phyloP scores from a whole-genome alignment of 2,329 filamentous ascomycete species.

The Beauveria rudraprayagi region DNA sequence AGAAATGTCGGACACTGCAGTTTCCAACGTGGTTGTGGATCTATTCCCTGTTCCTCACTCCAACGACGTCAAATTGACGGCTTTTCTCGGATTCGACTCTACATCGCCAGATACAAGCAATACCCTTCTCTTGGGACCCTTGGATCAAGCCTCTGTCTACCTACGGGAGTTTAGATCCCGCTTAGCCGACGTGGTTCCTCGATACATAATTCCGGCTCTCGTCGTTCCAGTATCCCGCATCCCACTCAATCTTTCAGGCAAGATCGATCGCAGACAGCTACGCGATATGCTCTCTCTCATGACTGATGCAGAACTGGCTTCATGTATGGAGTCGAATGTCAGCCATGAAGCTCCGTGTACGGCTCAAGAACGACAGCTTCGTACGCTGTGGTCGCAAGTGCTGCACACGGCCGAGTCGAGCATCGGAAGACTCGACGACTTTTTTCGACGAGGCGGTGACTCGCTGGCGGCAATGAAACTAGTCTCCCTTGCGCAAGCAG shows the following conservation, averaged over 20 bases:
- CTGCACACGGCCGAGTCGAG: constrained; percentile 26
- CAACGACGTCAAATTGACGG: not conserved
- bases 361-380: constrained; percentile 9
- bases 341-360: not conserved
- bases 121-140: not conserved
- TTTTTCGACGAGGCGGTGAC: constrained; percentile 34
- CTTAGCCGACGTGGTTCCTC: not conserved
- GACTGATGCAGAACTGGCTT: not conserved
- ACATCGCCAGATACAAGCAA: not conserved
- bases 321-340: not conserved
- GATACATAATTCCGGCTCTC: not conserved
- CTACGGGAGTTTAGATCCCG: not conserved
- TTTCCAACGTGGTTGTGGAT: not conserved
- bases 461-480: constrained; percentile 36
- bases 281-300: not conserved
- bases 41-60: not conserved
- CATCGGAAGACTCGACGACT: constrained; percentile 24
- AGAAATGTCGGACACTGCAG: not conserved
- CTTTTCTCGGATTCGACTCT: not conserved
- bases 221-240: not conserved
- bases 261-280: not conserved
- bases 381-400: constrained; percentile 31
- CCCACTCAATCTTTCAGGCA: not conserved
- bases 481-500: constrained; percentile 28
- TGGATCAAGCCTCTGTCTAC: not conserved